Conservation (phyloP, 176 grass and related monocot genomes). For the Musa acuminata region DNA sequence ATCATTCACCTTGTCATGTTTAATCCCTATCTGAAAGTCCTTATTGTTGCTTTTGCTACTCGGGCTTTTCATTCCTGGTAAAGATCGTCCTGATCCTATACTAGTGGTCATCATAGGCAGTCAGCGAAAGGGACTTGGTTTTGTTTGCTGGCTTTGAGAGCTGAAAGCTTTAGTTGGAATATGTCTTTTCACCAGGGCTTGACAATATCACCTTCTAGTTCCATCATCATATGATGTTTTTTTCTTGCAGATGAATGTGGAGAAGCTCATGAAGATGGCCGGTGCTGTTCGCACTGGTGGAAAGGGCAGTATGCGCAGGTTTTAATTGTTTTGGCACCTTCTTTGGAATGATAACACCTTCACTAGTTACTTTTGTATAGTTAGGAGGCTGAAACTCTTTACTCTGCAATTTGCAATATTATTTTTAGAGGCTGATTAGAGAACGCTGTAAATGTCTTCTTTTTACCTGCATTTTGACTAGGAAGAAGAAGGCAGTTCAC, state of each 20-base stretch:
- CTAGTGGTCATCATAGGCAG: background rate
- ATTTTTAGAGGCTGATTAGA: background rate
- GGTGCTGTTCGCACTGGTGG: constrained; percentile 1
- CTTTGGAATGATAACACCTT: background rate
- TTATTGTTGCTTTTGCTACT: no score
- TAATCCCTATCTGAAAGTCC: no score
- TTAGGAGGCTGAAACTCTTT: background rate
- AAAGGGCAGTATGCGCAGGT: constrained; percentile 8
- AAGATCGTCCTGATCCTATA: background rate
- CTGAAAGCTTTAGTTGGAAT: background rate
- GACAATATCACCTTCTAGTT: background rate
- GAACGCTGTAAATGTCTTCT: background rate
- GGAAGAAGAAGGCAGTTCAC: constrained; percentile 99
- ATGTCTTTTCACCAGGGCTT: background rate
- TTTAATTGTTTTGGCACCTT: background rate
- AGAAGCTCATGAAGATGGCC: constrained; percentile 8
- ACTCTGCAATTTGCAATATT: no score
- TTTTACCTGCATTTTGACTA: constrained; percentile 7
- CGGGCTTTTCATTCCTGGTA: background rate
- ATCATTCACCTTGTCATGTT: no score
- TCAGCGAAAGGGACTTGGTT: background rate
- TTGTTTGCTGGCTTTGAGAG: background rate
- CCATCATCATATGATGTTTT: background rate
- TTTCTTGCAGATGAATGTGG: background rate
- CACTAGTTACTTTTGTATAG: background rate